Evolutionary conservation across 2,329 filamentous ascomycete species (phyloP).

Genomic region (Aspergillus sp.): DNA sequence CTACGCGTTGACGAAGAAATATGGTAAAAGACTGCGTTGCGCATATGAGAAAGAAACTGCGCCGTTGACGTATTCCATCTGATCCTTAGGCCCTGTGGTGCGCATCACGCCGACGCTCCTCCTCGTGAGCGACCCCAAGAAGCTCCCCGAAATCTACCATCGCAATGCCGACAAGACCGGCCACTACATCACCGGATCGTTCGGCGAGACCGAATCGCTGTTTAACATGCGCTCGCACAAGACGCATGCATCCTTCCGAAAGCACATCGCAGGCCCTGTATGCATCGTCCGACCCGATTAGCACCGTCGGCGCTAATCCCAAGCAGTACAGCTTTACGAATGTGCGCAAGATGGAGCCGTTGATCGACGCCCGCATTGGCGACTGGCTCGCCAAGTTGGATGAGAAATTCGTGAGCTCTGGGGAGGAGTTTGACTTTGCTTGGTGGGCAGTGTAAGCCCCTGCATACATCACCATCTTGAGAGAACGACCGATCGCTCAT

Average conservation of each 20-base stretch:
- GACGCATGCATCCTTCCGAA: constrained; percentile 53
- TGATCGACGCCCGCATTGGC: constrained; percentile 52
- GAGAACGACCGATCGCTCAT: not conserved
- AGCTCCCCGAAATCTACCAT: constrained; percentile 57
- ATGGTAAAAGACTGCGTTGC: constrained; percentile 41
- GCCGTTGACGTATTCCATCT: not conserved
- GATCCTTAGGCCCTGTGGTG: constrained; percentile 50
- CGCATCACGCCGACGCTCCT: constrained; percentile 55
- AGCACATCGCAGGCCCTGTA: constrained; percentile 53
- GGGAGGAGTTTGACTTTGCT: constrained; percentile 53
- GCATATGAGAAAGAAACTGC: not conserved
- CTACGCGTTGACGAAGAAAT: constrained; percentile 46
- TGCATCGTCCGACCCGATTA: constrained; percentile 4
- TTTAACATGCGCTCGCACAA: constrained; percentile 59
- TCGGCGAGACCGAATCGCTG: constrained; percentile 55
- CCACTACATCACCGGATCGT: constrained; percentile 59
- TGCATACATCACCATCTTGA: not conserved
- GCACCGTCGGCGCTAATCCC: constrained; percentile 2
- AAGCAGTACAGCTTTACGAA: constrained; percentile 54
- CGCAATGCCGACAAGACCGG: constrained; percentile 57
- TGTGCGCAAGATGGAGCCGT: constrained; percentile 59
- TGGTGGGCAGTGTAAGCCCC: constrained; percentile 55
- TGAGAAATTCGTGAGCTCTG: constrained; percentile 45
- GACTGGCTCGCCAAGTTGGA: constrained; percentile 53
- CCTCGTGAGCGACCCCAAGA: constrained; percentile 52